These are phyloP conservation scores for Bretziella fagacearum DNA, from an alignment of 2,329 filamentous ascomycete genomes.

Conservation along the genomic window DNA sequence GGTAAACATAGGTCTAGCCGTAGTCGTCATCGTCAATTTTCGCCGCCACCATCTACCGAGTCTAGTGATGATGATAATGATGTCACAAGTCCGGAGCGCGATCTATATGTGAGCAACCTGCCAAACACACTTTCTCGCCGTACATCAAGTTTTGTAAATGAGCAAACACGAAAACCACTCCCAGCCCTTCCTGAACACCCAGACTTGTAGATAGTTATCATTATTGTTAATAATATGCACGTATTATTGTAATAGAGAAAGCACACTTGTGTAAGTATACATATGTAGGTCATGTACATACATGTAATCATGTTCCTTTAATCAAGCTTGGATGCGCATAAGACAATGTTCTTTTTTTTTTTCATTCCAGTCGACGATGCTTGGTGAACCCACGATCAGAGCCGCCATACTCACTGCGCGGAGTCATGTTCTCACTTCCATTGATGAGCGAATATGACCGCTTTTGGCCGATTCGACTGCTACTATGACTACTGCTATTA, in stretches of 20 bases:
- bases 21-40: background rate
- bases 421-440: no score
- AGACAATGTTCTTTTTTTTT: no score
- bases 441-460: no score
- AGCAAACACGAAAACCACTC: conserved; percentile 25
- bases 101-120: background rate
- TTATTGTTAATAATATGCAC: no score
- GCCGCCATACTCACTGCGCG: no score
- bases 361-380: no score
- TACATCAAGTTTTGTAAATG: background rate
- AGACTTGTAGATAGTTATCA: background rate
- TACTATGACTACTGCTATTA: no score
- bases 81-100: background rate
- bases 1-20: background rate
- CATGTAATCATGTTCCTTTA: no score
- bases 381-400: no score
- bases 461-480: no score
- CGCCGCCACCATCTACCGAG: conserved; percentile 3
- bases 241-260: background rate
- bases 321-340: no score
- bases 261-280: background rate
- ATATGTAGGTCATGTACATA: no score
- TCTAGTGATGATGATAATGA: background rate
- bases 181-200: conserved; percentile 27
- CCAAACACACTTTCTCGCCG: background rate